These are phyloP conservation scores for Chernovozyma aurita DNA, from an alignment of 1,139 yeast genomes.

Conservation along the genomic window DNA sequence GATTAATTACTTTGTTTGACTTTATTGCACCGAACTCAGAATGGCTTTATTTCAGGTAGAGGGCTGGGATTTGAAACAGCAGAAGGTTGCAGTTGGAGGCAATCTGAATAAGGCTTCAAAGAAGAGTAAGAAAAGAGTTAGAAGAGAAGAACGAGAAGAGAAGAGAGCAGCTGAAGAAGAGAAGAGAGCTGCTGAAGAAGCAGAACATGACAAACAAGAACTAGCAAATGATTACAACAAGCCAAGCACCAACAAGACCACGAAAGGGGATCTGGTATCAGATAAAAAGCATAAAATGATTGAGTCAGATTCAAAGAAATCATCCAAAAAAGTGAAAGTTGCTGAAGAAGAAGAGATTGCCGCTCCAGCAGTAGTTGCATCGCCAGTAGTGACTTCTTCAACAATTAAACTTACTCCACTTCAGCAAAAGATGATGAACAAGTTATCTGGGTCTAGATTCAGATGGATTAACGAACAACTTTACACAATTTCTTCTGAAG, in stretches of 20 bases:
- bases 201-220: slow-evolving; percentile 4
- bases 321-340: not conserved
- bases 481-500: slow-evolving; percentile 76
- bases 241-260: slow-evolving; percentile 3
- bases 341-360: not conserved
- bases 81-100: slow-evolving; percentile 45
- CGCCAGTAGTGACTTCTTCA: not conserved
- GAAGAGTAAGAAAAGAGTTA: slow-evolving; percentile 23
- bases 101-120: slow-evolving; percentile 26
- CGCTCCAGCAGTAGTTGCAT: not conserved
- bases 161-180: slow-evolving; percentile 9
- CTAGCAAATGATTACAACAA: slow-evolving; percentile 9
- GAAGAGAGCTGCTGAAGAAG: slow-evolving; percentile 9
- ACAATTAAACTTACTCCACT: slow-evolving; percentile 68
- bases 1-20: too few relatives aligned
- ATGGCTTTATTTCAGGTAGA: slow-evolving; percentile 78
- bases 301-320: not conserved
- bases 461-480: slow-evolving; percentile 97
- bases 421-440: slow-evolving; percentile 94
- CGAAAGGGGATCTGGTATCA: slow-evolving; percentile 6
- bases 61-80: slow-evolving; percentile 71
- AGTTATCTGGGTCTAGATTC: slow-evolving; percentile 89
- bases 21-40: too few relatives aligned
- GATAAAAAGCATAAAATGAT: not conserved
- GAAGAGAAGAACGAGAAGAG: slow-evolving; percentile 11